Evolutionary conservation across 2,329 filamentous ascomycete genomes (phyloP), one percentile per base, ranked within the genome.

Genomic region (Fusarium nisikadoi): DNA sequence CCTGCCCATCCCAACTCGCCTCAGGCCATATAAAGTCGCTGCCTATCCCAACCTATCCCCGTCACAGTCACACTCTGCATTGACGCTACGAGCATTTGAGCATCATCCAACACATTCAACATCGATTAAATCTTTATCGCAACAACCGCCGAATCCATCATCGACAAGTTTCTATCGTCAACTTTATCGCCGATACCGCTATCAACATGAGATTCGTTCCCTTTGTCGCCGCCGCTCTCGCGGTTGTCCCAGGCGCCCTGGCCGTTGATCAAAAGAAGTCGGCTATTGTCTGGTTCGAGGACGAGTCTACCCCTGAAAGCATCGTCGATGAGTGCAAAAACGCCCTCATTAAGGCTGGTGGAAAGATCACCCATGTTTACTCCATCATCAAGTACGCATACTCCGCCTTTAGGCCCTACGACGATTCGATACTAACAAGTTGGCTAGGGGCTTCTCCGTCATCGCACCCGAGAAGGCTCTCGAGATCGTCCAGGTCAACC

Each of bases 291-390:
- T 93, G 88, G 78, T 97, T 94, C 79, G 90, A 92, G 29, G 84
- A 90, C 56, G 86, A 89, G 52, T 92, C 90, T 19, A 75, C 83
- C 6, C 91, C 94, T 25, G 84, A 92, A 71, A 86, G 85, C 39
- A 84, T 97, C 39, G 81, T 97, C 36, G 84, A 90, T 27, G 82
- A 92, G 62, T 94, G 93, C 47, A 96, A 92, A 85, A 82, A 91
- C 45, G 88, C 89, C 5, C 91, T 97, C 76, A 82, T 86, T 57
- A 85, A 90, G 49, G 91, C 90, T 42, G 93, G 93, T 54, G 94
- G 93, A 42, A 82, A 88, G 54, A 94, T 97, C 75, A 96, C 92
- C 27, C 94, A 97, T 83, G 88, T 91, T 77, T 96, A 94, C 81
- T 83, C 84, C 50, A 79, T 91, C 64, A 88, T 91, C 81, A 89